phyloP scores from a whole-genome alignment of 2,329 filamentous ascomycete species.

The Fusarium citri region DNA sequence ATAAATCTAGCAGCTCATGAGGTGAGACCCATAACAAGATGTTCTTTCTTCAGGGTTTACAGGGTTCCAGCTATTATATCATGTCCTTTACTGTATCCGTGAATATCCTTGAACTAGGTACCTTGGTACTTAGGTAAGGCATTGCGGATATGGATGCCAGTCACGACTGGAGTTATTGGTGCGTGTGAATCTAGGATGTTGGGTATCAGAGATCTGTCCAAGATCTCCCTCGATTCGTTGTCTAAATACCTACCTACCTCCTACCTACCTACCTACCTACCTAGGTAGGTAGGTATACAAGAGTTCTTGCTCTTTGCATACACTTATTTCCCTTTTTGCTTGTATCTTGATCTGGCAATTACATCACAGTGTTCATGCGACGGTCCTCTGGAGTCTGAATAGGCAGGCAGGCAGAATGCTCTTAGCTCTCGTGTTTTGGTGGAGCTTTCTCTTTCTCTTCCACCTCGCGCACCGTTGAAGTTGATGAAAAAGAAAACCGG shows the following conservation, averaged over 20 bases:
- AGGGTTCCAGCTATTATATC: neutral
- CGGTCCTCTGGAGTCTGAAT: neutral
- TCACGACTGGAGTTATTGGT: neutral
- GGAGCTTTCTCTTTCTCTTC: constrained; percentile 3
- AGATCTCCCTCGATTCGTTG: neutral
- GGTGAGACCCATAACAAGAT: neutral
- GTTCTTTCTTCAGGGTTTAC: neutral
- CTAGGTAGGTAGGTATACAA: neutral
- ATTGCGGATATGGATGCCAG: neutral
- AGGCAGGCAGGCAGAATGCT: neutral
- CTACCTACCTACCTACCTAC: too few relatives aligned
- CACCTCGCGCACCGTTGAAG: constrained; percentile 27
- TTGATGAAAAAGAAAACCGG: constrained; percentile 25
- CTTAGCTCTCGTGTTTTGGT: constrained; percentile 8
- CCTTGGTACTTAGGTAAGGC: neutral
- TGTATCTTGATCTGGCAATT: neutral
- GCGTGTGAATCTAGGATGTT: neutral
- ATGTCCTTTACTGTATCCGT: neutral
- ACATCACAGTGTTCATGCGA: neutral
- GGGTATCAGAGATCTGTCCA: neutral
- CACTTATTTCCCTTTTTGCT: neutral
- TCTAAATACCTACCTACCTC: too few relatives aligned
- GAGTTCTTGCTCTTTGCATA: neutral
- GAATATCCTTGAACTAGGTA: neutral
- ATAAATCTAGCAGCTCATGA: neutral